Percentiles rank a stretch among this genome's conserved stretches.
Conservation (phyloP, 495 filamentous ascomycete genomes). For the Aspergillus bridgeri region DNA sequence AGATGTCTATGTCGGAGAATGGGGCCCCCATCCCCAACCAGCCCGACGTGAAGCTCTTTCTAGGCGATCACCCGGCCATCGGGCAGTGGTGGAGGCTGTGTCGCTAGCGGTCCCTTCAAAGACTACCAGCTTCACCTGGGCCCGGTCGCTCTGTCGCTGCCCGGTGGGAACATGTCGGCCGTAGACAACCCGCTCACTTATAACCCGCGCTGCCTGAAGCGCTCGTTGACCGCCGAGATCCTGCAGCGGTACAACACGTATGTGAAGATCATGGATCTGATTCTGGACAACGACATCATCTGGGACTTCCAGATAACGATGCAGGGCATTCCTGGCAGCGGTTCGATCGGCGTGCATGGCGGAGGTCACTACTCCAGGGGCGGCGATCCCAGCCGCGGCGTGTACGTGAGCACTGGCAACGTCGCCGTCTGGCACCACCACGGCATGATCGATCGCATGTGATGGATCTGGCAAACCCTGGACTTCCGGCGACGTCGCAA, state of each 20-base stretch:
- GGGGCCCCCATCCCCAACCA: conserved; percentile 44
- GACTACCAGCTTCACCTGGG: conserved; percentile 50
- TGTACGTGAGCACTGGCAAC: conserved; percentile 59
- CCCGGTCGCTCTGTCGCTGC: conserved; percentile 38
- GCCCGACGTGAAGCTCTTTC: conserved; percentile 20
- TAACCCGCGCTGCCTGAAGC: conserved; percentile 63
- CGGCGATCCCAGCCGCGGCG: conserved; percentile 58
- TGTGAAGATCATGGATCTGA: conserved; percentile 43
- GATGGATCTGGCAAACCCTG: conserved; percentile 68
- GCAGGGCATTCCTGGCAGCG: conserved; percentile 47
- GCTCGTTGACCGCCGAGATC: conserved; percentile 55
- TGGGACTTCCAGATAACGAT: conserved; percentile 50
- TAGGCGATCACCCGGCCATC: conserved; percentile 19
- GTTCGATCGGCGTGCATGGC: conserved; percentile 55
- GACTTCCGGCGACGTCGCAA: conserved; percentile 44
- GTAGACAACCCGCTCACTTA: conserved; percentile 32
- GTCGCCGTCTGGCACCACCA: conserved; percentile 70
- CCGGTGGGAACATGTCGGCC: conserved; percentile 17
- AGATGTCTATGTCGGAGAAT: conserved; percentile 59
- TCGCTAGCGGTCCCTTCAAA: conserved; percentile 57
- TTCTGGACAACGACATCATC: conserved; percentile 42
- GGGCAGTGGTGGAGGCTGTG: conserved; percentile 63
- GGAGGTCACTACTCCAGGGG: conserved; percentile 63
- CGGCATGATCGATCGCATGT: conserved; percentile 64
- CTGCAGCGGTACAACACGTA: conserved; percentile 49